Base-by-base conservation (phyloP, 805 yeast genomes). In the Allodekkera sacchari region DNA sequence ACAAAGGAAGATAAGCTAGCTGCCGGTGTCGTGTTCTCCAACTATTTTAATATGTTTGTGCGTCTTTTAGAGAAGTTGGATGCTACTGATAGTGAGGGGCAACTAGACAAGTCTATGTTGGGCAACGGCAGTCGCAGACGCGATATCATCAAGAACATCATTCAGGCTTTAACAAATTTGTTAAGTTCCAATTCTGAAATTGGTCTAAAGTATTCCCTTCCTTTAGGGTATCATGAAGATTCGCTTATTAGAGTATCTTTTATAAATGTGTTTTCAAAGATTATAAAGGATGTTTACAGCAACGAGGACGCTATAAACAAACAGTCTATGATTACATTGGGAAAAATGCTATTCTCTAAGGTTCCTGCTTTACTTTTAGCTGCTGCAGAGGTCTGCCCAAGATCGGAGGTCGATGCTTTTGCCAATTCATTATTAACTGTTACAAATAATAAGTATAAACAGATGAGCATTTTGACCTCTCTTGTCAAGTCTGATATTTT, bases 151-250 rank as follows among this genome's bases (percentile, higher is more conserved):
- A 83, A 78, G 13, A 74, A 77, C 52, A 73, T 78, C 8, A 71
- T 83, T 33, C 58, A 63, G 15, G 74, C 83, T 14, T 61, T 84
- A 30, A 74, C 87, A 3, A 81, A 81, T 41, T 53, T 85, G 32
- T 61, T 85, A 28, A 76, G 72, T 43, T 68, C 83, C 4, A 85
- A 85, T 45, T 74, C 79, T 6, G 85, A 79, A 33, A 76, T 82
- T 16, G 94, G 95, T 6, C 59, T 85, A 44, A 74, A 74, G 32
- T 74, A 72, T 51, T 85, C 88, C 3, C 52, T 84, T 11, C 87
- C 92, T 0, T 66, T 84, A 50, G 92, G 94, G 0, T 83, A 76
- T 45, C 83, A 83, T 44, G 68, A 68, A 15, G 80, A 81, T 48
- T 53, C 59, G 10, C 67, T 74, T 32, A 76, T 83, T 18, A 61